Percentiles rank a stretch among this genome's conserved stretches.
Evolutionary conservation across 306 rosid genomes (phyloP).

Genomic region (Cyamopsis tetragonoloba): DNA sequence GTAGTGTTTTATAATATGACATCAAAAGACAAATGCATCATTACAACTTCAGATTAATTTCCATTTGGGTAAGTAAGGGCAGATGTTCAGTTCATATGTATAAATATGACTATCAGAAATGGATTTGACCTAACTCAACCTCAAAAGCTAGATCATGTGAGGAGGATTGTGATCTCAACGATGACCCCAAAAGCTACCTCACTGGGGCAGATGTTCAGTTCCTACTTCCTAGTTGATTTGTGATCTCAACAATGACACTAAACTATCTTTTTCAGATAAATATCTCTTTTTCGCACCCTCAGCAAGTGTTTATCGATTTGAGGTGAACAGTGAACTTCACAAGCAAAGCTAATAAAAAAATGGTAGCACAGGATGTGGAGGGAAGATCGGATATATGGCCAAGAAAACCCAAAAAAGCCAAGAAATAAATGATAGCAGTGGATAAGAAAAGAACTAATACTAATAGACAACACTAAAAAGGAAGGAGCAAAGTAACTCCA

Average conservation of each 20-base stretch:
- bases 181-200: too few relatives aligned
- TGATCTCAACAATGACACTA: too few relatives aligned
- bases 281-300: not conserved
- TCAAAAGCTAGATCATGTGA: too few relatives aligned
- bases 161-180: too few relatives aligned
- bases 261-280: not conserved
- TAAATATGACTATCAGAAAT: not conserved
- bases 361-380: not conserved
- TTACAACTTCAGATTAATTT: conserved; percentile 4
- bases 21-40: not conserved
- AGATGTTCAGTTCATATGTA: not conserved
- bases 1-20: conserved; percentile 12
- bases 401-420: not conserved
- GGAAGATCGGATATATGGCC: not conserved
- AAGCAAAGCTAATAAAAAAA: not conserved
- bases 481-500: conserved; percentile 4
- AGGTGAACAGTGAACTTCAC: not conserved
- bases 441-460: not conserved
- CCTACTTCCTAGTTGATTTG: too few relatives aligned
- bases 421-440: not conserved
- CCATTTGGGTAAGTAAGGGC: not conserved
- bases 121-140: too few relatives aligned
- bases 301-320: not conserved
- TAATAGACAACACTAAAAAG: not conserved
- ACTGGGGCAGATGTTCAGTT: too few relatives aligned